These are phyloP conservation scores for Colletotrichum noveboracense DNA, from an alignment of 2,329 filamentous ascomycete species.

Conservation along the genomic window DNA sequence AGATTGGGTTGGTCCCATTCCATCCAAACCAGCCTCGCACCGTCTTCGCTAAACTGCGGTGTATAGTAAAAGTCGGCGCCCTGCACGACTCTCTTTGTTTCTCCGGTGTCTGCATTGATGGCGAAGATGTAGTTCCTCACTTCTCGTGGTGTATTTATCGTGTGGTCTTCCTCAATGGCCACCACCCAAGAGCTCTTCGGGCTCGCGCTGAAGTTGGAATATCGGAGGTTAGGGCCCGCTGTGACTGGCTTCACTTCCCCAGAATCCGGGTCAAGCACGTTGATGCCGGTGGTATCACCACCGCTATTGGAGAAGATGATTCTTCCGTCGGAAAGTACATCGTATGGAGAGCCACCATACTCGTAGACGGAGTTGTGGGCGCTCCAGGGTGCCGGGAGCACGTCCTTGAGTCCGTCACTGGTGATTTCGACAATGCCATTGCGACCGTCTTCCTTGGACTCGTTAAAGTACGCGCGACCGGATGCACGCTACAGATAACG, in stretches of 20 bases:
- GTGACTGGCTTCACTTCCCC: constrained; percentile 37
- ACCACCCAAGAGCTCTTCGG: constrained; percentile 46
- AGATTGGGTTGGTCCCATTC: constrained; percentile 61
- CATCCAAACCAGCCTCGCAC: constrained; percentile 53
- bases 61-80: constrained; percentile 59
- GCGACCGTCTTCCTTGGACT: constrained; percentile 43
- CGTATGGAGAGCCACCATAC: constrained; percentile 55
- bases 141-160: constrained; percentile 32
- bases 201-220: constrained; percentile 52
- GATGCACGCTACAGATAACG: constrained; percentile 27
- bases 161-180: constrained; percentile 58
- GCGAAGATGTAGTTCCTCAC: constrained; percentile 44
- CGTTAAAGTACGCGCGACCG: constrained; percentile 41
- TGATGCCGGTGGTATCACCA: constrained; percentile 43
- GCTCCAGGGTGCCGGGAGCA: constrained; percentile 48
- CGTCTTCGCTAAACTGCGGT: constrained; percentile 53
- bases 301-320: constrained; percentile 51
- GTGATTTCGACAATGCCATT: constrained; percentile 49
- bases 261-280: constrained; percentile 43
- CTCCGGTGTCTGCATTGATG: constrained; percentile 44
- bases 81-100: constrained; percentile 41
- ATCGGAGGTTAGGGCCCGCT: constrained; percentile 39
- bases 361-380: constrained; percentile 54
- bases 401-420: constrained; percentile 35
- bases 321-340: constrained; percentile 39